Evolutionary conservation across 805 yeast genomes (phyloP), one percentile per base, ranked within the genome.

Genomic region (Wickerhamiella domercqiae): DNA sequence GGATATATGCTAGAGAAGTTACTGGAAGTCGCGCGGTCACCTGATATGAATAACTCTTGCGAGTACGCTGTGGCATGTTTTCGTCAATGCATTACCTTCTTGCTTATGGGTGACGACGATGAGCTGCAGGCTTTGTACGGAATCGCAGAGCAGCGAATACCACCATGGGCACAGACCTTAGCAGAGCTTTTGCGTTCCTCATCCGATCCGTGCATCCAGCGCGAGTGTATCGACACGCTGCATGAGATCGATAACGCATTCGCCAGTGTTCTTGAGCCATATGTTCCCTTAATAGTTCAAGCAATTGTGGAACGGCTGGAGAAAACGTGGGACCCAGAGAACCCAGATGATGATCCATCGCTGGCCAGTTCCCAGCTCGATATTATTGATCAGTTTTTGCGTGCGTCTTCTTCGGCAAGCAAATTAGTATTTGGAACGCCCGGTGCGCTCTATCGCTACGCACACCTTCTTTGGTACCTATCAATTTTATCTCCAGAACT

Each of bases 401-500:
- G 29, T 7, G 5, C 33, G 5, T 4, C 17, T 13, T 32, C 37
- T n/a, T 24, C 26, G 13, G 26, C 13, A 24, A 9, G 26, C 13
- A 13, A 24, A 9, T 13, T 24, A 9, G 26, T 24, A 24, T 24
- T 24, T 13, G 16, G 19, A 7, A 31, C 33, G 30, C 36, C 34
- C 21, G 41, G 32, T 9, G 29, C 36, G 7, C 20, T 50, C 13
- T 32, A 33, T 2, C 21, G 31, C 18, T 39, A 47, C 18, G 34
- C 45, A 1, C 31, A 34, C 5, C 22, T 49, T n/a, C 46, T 73
- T 4, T 45, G 63, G 1, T 45, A 47, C 3, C 53, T 69, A 6
- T 54, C 73, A 4, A 49, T 55, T 7, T 48, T 75, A 9, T 64
- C 77, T 2, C 40, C 48, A 1, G 66, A 61, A 4, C 55, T 60